A percentile compares a stretch with the other conserved stretches of the same genome.
Evolutionary conservation across 1,284 basidiomycete genomes (phyloP).

Genomic region (Ganoderma lingzhi): DNA sequence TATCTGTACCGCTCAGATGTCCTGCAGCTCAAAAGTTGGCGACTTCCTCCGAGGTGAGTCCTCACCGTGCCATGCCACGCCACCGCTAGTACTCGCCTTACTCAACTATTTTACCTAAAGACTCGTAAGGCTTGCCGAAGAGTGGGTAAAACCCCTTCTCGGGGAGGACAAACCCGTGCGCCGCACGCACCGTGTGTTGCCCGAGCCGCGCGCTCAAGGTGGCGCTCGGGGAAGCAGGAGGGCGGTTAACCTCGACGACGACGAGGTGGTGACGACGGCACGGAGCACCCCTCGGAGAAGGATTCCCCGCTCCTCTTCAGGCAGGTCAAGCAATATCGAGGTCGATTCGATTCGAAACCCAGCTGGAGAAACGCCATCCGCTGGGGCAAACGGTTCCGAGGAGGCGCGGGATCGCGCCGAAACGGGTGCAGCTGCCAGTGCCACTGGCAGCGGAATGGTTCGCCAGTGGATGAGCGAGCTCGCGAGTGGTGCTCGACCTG

Average conservation of each 20-base stretch:
- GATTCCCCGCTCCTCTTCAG: not conserved
- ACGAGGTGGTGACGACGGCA: constrained; percentile 68
- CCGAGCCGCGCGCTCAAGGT: constrained; percentile 44
- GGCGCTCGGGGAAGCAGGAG: constrained; percentile 34
- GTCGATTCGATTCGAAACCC: constrained; percentile 5
- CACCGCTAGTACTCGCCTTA: not conserved
- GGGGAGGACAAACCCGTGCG: constrained; percentile 44
- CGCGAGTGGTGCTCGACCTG: constrained; percentile 64
- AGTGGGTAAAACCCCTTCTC: constrained; percentile 36
- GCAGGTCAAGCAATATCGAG: not conserved
- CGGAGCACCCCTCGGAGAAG: constrained; percentile 32
- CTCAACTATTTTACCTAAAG: not conserved
- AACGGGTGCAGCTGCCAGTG: constrained; percentile 18
- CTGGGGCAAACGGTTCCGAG: constrained; percentile 18
- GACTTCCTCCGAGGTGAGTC: constrained; percentile 58
- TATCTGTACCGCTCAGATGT: constrained; percentile 84
- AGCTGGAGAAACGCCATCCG: constrained; percentile 16
- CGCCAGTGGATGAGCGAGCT: constrained; percentile 86
- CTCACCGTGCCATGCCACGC: not conserved
- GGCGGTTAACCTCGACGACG: constrained; percentile 42
- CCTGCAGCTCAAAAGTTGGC: constrained; percentile 70
- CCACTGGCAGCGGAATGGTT: constrained; percentile 53
- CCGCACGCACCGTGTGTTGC: constrained; percentile 65
- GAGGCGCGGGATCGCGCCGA: constrained; percentile 12
- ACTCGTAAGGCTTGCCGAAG: constrained; percentile 28